Base-by-base conservation (phyloP, 2,329 filamentous ascomycete genomes). In the Claviceps monticola region DNA sequence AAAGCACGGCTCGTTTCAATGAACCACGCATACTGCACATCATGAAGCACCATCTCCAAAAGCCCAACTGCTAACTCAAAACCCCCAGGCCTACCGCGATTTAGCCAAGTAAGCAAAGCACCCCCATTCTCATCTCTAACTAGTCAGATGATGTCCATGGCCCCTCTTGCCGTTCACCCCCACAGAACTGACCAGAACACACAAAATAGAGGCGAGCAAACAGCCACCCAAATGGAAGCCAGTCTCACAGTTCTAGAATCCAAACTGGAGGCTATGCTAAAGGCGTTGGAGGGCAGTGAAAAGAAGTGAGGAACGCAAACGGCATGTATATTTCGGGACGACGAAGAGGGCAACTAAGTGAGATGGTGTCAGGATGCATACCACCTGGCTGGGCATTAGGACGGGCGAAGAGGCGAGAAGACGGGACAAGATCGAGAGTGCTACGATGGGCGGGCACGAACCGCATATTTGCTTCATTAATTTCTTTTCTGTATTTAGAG, bases 181-280 rank as follows among this genome's bases (percentile, higher is more conserved):
- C n/a, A n/a, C n/a, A 19, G 3, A 21, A 26, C 42, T 36, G n/a
- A 19, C 44, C 9, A 8, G 14, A 23, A 14, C 23, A 9, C 9
- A n/a, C 43, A 29, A 46, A 1, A 34, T 34, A 29, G 74, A 58
- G 78, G 77, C 57, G 78, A 81, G 55, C 72, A 76, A 57, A 67
- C 76, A 4, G 77, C 77, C 43, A 61, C 71, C 11, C 69, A 69
- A 34, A 70, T 81, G 17, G 78, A 81, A 60, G 66, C 71, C 2
- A 75, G 74, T 56, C 68, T 81, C 48, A 67, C 69, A 8, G 72
- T 60, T 37, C 68, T 81, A 19, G 76, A 80, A 62, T 68, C 65
- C 59, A 78, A 73, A 60, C 69, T 81, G n/a, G 76, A 80, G 54
- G 70, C 69, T 54, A 66, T 81, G 21, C 67, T 81, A 21, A 73